Evolutionary conservation across 2,329 filamentous ascomycete species (phyloP), one percentile per base, ranked within the genome.

Genomic region (Colletotrichum tofieldiae): DNA sequence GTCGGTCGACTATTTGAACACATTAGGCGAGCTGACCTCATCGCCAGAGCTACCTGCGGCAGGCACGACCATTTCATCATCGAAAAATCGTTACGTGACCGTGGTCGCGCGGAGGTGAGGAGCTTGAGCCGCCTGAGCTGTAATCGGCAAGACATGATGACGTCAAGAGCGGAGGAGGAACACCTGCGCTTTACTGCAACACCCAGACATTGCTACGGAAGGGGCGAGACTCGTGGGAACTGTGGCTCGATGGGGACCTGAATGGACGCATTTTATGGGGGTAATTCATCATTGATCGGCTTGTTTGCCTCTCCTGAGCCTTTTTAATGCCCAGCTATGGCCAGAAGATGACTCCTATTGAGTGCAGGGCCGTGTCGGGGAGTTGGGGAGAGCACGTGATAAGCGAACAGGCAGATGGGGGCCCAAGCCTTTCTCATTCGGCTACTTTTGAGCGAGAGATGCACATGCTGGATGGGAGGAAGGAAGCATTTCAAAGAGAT

Each of bases 1-100:
- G 61, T 23, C 12, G 49, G 18, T 23, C 16, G 37, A 35, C 45
- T 70, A 72, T 72, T 72, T 72, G 66, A 72, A 70, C 45, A 47
- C 64, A 14, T 41, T 32, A 41, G 43, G 12, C 23, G 47, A 70
- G 70, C 70, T 70, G 70, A 72, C 70, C 65, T 65, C 70, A 72
- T 72, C 35, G 35, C 54, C 20, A 23, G 64, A 47, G 66, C 65
- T 56, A 29, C 54, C 55, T 64, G 59, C 52, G 49, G 59, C 60
- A 72, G 54, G 70, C 51, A 72, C 60, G 65, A 54, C 32, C 35
- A 72, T 72, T 72, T 72, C 70, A 72, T 72, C 70, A 72, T 72
- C 55, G 70, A 70, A 54, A 47, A 52, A 35, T 32, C 60, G 54
- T 60, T 70, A 49, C 26, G 45, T 49, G 29, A 47, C 43, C 35